Percentiles rank a stretch among this genome's conserved stretches.
phyloP scores from a whole-genome alignment of 2,329 filamentous ascomycete species.

The Colletotrichum gigasporum region DNA sequence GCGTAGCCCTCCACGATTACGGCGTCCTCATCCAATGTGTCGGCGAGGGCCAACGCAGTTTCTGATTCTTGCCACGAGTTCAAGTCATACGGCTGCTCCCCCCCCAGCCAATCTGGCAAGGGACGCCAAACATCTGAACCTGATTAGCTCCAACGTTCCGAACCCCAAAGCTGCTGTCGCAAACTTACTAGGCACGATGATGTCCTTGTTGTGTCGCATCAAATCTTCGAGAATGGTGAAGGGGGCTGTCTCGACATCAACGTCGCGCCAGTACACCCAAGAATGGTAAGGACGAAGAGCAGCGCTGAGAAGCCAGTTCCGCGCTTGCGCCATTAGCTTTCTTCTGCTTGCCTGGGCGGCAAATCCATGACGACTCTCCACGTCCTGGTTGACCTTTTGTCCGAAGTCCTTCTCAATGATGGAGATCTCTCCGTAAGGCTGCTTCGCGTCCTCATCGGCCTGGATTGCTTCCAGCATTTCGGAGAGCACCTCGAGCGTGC shows the following conservation, averaged over 20 bases:
- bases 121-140: conserved; percentile 93
- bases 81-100: conserved; percentile 96
- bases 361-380: conserved; percentile 97
- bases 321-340: conserved; percentile 97
- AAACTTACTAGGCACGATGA: conserved; percentile 96
- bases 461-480: conserved; percentile 83
- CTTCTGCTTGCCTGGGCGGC: conserved; percentile 92
- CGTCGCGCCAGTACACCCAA: conserved; percentile 99
- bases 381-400: conserved; percentile 96
- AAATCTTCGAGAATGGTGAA: conserved; percentile 97
- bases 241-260: conserved; percentile 96
- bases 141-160: conserved; percentile 36
- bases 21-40: conserved; percentile 95
- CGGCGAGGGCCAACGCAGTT: conserved; percentile 90
- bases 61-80: conserved; percentile 99
- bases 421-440: conserved; percentile 93
- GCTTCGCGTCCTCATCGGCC: conserved; percentile 78
- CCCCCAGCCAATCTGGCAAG: conserved; percentile 98
- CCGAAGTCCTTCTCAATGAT: conserved; percentile 99
- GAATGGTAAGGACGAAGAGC: conserved; percentile 94
- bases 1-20: conserved; percentile 99
- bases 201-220: conserved; percentile 98
- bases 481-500: conserved; percentile 80
- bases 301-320: conserved; percentile 96
- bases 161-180: background rate